Conservation (phyloP, 805 yeast species). For the Candida fluviatilis region DNA sequence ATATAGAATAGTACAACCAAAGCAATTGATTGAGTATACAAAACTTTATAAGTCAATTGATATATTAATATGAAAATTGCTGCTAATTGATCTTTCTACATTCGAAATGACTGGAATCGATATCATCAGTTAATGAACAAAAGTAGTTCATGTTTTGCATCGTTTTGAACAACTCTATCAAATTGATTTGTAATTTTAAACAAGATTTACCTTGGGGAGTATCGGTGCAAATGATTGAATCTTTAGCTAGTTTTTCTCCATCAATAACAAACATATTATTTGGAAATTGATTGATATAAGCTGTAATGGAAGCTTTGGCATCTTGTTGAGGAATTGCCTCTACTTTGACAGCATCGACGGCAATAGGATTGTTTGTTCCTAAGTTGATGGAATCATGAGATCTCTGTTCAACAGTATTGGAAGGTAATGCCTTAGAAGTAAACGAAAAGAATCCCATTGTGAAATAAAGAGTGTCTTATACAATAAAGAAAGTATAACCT, state of each 20-base stretch:
- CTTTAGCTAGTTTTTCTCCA: slow-evolving; percentile 33
- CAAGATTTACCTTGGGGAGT: slow-evolving; percentile 44
- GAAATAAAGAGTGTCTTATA: not conserved
- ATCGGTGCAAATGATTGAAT: slow-evolving; percentile 45
- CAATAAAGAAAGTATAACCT: too few relatives aligned
- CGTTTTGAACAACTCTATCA: slow-evolving; percentile 41
- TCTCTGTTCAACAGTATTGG: slow-evolving; percentile 16
- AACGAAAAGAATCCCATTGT: slow-evolving; percentile 16
- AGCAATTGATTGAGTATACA: too few relatives aligned
- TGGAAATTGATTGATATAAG: slow-evolving; percentile 28
- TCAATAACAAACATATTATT: slow-evolving; percentile 36
- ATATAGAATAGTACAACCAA: too few relatives aligned
- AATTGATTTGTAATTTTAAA: slow-evolving; percentile 36
- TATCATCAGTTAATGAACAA: slow-evolving; percentile 46
- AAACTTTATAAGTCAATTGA: too few relatives aligned
- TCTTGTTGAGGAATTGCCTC: slow-evolving; percentile 6
- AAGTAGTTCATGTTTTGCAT: slow-evolving; percentile 49
- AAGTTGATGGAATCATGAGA: slow-evolving; percentile 17
- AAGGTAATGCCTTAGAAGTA: slow-evolving; percentile 3
- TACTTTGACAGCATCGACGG: not conserved
- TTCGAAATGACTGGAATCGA: slow-evolving; percentile 48
- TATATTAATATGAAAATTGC: too few relatives aligned
- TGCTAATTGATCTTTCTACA: slow-evolving; percentile 38
- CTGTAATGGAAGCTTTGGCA: slow-evolving; percentile 19
- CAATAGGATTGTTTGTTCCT: too few relatives aligned